phyloP scores from a whole-genome alignment of 768 basidiomycete species.

The Austroboletus festivus region DNA sequence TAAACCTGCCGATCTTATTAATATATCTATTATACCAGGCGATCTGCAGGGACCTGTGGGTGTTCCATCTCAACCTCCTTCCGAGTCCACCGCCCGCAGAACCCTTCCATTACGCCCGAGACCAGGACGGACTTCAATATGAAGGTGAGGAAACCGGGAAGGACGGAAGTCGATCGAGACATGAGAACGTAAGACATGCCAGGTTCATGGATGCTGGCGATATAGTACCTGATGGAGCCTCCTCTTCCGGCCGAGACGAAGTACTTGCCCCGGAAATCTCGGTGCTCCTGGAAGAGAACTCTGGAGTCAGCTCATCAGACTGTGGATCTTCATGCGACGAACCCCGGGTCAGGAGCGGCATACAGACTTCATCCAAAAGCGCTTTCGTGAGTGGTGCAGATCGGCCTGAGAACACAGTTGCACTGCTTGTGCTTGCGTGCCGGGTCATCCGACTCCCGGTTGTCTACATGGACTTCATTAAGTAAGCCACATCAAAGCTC shows the following conservation, averaged over 20 bases:
- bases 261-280: slow-evolving; percentile 35
- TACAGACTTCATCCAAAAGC: slow-evolving; percentile 6
- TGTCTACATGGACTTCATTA: slow-evolving; percentile 69
- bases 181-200: slow-evolving; percentile 17
- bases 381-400: slow-evolving; percentile 32
- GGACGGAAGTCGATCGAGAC: slow-evolving; percentile 3
- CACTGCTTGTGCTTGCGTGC: slow-evolving; percentile 69
- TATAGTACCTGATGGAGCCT: slow-evolving; percentile 4
- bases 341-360: slow-evolving; percentile 4
- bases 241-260: slow-evolving; percentile 23
- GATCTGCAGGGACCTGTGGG: slow-evolving; percentile 80
- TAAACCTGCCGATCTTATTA: not conserved
- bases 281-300: slow-evolving; percentile 39
- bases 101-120: slow-evolving; percentile 49
- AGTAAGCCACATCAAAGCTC: slow-evolving; percentile 41
- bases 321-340: slow-evolving; percentile 23
- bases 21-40: slow-evolving; percentile 39
- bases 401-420: slow-evolving; percentile 50
- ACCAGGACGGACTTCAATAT: slow-evolving; percentile 25
- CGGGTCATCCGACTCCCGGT: slow-evolving; percentile 80
- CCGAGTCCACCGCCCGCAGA: slow-evolving; percentile 60
- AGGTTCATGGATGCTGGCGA: slow-evolving; percentile 10
- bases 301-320: slow-evolving; percentile 33
- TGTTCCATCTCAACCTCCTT: slow-evolving; percentile 62
- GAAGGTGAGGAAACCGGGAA: slow-evolving; percentile 6